Evolutionary conservation across 192 early-diverging fungal species (phyloP).

Genomic region (Diversispora eburnea): DNA sequence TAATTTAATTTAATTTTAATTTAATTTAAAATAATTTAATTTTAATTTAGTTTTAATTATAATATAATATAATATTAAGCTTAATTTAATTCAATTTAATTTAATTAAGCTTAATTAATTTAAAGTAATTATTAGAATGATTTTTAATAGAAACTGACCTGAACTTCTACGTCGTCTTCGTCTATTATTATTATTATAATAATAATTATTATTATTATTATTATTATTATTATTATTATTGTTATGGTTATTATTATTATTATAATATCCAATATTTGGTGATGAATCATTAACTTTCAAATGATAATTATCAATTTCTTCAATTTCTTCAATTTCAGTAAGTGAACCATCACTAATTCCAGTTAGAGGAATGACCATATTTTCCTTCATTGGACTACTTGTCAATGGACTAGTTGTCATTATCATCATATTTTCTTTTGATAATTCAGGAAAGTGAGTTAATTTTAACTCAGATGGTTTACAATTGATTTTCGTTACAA

Average conservation of each 20-base stretch:
- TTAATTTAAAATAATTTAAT: no score
- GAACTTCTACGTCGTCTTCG: neutral
- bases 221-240: no score
- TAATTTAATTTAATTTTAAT: no score
- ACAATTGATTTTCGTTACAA: no score
- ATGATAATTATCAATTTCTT: neutral
- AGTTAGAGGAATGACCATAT: neutral
- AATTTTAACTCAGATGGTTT: no score
- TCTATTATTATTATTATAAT: no score
- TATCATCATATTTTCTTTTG: neutral
- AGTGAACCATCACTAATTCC: neutral
- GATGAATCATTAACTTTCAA: neutral
- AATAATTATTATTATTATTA: no score
- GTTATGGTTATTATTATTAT: no score
- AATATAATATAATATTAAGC: no score
- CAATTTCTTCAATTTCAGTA: neutral
- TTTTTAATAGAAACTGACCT: conserved; percentile 13
- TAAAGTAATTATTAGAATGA: neutral
- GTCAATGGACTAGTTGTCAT: conserved; percentile 13
- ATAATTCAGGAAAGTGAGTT: no score
- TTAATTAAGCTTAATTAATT: neutral
- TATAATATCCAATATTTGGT: neutral
- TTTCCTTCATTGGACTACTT: conserved; percentile 18
- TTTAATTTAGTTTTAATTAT: no score
- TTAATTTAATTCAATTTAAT: neutral